A percentile compares a stretch with the other conserved stretches of the same genome.
phyloP scores from a whole-genome alignment of 2,329 filamentous ascomycete species.

The Acephala macrosclerotiorum region DNA sequence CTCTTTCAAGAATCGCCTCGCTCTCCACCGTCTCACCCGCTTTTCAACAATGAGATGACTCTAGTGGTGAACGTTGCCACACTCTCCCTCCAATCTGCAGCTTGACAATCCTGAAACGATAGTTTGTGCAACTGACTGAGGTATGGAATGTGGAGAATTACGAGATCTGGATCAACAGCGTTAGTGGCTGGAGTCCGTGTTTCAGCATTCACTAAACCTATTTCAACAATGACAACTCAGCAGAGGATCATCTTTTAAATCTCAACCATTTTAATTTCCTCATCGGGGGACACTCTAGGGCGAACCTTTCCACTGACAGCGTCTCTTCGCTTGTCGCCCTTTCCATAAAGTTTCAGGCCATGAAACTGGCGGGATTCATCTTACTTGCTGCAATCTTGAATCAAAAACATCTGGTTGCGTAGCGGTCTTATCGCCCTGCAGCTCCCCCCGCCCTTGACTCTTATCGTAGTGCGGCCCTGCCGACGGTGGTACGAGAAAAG shows the following conservation, averaged over 20 bases:
- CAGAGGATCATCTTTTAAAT: not conserved
- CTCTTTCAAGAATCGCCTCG: not conserved
- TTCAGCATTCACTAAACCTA: not conserved
- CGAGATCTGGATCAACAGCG: not conserved
- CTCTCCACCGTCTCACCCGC: not conserved
- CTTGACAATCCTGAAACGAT: not conserved
- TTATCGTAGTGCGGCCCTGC: not conserved
- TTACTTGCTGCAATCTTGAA: not conserved
- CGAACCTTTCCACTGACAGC: not conserved
- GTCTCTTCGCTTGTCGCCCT: not conserved
- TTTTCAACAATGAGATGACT: not conserved
- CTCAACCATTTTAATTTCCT: not conserved
- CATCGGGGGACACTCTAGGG: not conserved
- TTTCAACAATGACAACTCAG: not conserved
- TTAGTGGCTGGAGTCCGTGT: not conserved
- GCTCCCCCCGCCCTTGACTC: not conserved
- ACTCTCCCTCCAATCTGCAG: not conserved
- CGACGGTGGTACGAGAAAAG: too few species aligned
- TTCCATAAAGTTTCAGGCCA: not conserved
- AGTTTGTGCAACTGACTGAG: not conserved
- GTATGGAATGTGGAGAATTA: constrained; percentile 1
- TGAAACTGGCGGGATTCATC: not conserved
- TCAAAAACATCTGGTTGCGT: not conserved
- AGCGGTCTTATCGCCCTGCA: not conserved
- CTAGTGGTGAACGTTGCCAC: not conserved